Conservation (phyloP, 306 rosid species). For the Carpinus fangiana region DNA sequence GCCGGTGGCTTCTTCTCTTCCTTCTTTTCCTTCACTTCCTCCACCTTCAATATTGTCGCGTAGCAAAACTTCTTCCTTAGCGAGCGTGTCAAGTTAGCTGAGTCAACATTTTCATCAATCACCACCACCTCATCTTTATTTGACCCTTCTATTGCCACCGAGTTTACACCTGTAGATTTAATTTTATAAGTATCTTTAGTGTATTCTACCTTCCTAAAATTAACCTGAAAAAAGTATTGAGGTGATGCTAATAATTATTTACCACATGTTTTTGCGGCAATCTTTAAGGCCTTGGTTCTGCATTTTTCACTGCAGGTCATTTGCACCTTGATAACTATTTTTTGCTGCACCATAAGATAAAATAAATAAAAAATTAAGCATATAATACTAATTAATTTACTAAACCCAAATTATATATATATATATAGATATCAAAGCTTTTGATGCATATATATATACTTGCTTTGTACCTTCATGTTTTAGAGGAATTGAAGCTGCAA, state of each 20-base stretch:
- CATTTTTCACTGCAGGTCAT: slow-evolving; percentile 28
- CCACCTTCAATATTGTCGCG: slow-evolving; percentile 17
- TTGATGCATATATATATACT: neutral
- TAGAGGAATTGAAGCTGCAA: no score
- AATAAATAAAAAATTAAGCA: neutral
- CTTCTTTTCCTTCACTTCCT: slow-evolving; percentile 6
- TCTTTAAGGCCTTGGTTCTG: slow-evolving; percentile 41
- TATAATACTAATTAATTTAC: neutral
- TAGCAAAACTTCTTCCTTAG: slow-evolving; percentile 22
- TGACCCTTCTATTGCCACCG: slow-evolving; percentile 36
- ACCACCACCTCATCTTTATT: slow-evolving; percentile 36
- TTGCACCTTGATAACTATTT: slow-evolving; percentile 31
- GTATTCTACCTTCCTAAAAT: no score
- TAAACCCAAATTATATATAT: neutral
- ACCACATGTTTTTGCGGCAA: slow-evolving; percentile 27
- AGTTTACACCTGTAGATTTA: slow-evolving; percentile 30
- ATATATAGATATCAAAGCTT: neutral
- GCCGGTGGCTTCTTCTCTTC: neutral
- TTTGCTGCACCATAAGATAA: slow-evolving; percentile 31
- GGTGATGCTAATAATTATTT: neutral
- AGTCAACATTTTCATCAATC: slow-evolving; percentile 20
- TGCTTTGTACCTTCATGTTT: neutral
- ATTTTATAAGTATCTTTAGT: neutral
- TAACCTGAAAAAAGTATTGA: no score
- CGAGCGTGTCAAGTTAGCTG: slow-evolving; percentile 15